phyloP scores from a whole-genome alignment of 2,329 filamentous ascomycete species.

The Elsinoe australis region DNA sequence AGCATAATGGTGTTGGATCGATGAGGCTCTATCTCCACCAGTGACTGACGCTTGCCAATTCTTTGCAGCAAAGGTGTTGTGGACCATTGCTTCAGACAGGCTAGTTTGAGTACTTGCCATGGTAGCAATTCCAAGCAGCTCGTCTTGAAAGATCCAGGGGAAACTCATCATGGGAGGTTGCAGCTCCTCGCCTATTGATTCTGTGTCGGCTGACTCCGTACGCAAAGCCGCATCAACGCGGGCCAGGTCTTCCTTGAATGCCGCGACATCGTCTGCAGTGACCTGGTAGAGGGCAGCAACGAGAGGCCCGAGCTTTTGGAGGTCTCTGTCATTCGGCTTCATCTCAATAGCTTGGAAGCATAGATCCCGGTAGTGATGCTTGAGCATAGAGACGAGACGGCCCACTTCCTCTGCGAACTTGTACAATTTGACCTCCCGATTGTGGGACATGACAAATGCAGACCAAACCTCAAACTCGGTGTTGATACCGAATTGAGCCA shows the following conservation, averaged over 20 bases:
- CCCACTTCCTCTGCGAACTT: slow-evolving; percentile 81
- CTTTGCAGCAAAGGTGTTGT: background rate
- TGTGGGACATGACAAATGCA: slow-evolving; percentile 71
- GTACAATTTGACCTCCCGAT: slow-evolving; percentile 66
- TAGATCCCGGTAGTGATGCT: slow-evolving; percentile 57
- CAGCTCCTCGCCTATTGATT: slow-evolving; percentile 33
- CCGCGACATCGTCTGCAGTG: slow-evolving; percentile 61
- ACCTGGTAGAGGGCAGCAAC: slow-evolving; percentile 82
- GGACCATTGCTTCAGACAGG: slow-evolving; percentile 7
- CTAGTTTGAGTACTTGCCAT: background rate
- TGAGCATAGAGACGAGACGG: slow-evolving; percentile 57
- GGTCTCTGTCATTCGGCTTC: slow-evolving; percentile 33
- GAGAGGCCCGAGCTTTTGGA: slow-evolving; percentile 58
- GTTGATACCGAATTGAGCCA: slow-evolving; percentile 73
- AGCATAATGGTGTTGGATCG: slow-evolving; percentile 7
- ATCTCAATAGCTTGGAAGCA: slow-evolving; percentile 60
- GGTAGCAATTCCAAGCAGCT: slow-evolving; percentile 60
- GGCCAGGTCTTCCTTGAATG: slow-evolving; percentile 51
- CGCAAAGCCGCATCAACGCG: no score
- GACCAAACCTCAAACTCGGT: slow-evolving; percentile 93
- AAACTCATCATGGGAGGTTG: slow-evolving; percentile 81
- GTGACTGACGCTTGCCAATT: background rate
- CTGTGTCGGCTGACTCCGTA: slow-evolving; percentile 20
- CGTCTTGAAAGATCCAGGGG: slow-evolving; percentile 77
- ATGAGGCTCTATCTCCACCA: slow-evolving; percentile 6